phyloP scores from a whole-genome alignment of 139 green algal genomes.

The Volvox africanus region DNA sequence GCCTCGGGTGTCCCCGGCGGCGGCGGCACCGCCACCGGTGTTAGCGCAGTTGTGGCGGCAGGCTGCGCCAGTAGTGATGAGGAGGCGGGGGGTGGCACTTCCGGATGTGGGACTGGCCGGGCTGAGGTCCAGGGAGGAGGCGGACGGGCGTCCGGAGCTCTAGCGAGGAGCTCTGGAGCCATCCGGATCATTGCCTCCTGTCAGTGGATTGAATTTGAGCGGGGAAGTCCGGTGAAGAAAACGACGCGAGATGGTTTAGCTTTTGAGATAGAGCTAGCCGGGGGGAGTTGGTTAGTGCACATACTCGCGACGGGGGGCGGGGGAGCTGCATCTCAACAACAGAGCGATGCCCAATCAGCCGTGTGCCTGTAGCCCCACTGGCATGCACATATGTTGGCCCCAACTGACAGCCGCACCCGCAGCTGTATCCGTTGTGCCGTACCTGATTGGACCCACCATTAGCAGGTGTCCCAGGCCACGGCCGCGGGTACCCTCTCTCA shows the following conservation, averaged over 20 bases:
- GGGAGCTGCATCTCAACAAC: too few species aligned
- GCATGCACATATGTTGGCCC: too few species aligned
- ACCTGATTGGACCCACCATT: conserved; percentile 35
- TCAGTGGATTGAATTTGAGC: background rate
- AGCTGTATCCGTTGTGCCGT: too few species aligned
- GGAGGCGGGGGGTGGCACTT: background rate
- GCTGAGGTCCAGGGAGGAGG: background rate
- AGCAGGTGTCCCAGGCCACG: conserved; percentile 44
- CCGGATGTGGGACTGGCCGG: background rate
- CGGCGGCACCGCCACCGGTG: background rate
- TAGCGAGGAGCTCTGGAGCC: background rate
- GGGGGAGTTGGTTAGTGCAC: too few species aligned
- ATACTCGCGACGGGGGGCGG: too few species aligned
- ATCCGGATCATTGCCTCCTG: conserved; percentile 4
- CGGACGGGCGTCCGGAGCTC: background rate
- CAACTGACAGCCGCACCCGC: too few species aligned
- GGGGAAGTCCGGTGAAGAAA: too few species aligned
- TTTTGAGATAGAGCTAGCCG: too few species aligned
- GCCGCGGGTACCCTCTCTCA: conserved; percentile 39
- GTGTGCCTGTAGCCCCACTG: too few species aligned
- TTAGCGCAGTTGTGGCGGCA: background rate
- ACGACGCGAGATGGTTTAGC: too few species aligned
- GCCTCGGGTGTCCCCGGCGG: too few species aligned
- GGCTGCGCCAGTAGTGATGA: background rate
- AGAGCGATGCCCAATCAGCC: too few species aligned